Evolutionary conservation across 805 yeast species (phyloP), one percentile per base, ranked within the genome.

Genomic region (Tetrapisispora fleetii): DNA sequence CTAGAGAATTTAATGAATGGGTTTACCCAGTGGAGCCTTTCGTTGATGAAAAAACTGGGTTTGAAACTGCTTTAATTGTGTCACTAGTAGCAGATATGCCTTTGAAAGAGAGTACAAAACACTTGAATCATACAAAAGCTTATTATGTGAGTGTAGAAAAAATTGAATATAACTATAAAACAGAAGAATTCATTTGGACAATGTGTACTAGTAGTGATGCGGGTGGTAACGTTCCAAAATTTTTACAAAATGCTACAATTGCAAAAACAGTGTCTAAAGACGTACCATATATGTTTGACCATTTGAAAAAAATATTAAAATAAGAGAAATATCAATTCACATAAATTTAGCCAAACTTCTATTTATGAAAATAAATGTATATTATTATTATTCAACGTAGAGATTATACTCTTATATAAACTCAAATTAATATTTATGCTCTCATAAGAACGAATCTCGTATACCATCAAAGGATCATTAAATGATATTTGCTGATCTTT

Each of bases 191-290:
- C 16, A 60, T 56, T 30, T 71, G 75, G 75, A 52, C 50, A 5
- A 71, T 70, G 73, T 60, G 65, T 27, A 68, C 73, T 1, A 50
- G 61, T 8, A 64, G 70, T 48, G 71, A 71, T 52, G 68, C 71
- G 21, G 71, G 72, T 37, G 75, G 75, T 0, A 58, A 60, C 43
- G 65, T 71, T 6, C 74, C 74, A 8, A 60, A 64, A 45, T 68
- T 68, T 65, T 27, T 71, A 16, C 75, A 71, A 49, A 67, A 67
- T 52, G 54, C 68, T 11, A 66, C 67, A 51, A 67, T 70, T 43
- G 66, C 70, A 8, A 68, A 67, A 48, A 64, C 68, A 21, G 68
- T 71, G 13, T 59, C 68, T 21, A 58, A 63, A 16, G 75, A 71
- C 51, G 72, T 71, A 1, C 72, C 73, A 4, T 57, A 58, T 14